Percentiles rank a stretch among this genome's conserved stretches.
Evolutionary conservation across 768 basidiomycete genomes (phyloP).

Genomic region (Suillus brevipes): DNA sequence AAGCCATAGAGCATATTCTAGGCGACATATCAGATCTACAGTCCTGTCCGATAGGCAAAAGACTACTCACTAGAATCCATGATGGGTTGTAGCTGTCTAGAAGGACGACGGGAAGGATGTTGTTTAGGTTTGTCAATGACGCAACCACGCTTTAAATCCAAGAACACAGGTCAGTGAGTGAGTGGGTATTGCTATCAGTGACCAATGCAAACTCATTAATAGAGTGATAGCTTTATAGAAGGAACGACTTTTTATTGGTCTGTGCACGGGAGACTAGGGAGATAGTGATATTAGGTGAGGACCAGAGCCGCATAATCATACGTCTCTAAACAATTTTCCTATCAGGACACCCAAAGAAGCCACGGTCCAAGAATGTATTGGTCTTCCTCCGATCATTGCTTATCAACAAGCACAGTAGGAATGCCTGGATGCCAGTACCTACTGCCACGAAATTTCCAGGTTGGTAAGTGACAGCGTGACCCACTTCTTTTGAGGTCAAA

Average conservation of each 20-base stretch:
- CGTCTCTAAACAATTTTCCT: not conserved
- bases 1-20: slow-evolving; percentile 3
- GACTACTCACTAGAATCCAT: not conserved
- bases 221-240: not conserved
- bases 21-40: not conserved
- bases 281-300: not conserved
- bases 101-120: not conserved
- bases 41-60: not conserved
- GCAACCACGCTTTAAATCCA: not conserved
- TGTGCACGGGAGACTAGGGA: not conserved
- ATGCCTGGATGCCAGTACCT: not conserved
- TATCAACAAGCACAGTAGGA: not conserved
- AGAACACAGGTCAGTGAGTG: not conserved
- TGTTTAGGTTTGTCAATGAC: not conserved
- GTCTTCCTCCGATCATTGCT: not conserved
- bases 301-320: slow-evolving; percentile 1
- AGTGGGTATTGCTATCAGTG: not conserved
- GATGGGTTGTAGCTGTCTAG: not conserved
- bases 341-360: not conserved
- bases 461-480: not conserved
- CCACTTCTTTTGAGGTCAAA: not conserved
- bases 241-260: not conserved
- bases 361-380: not conserved
- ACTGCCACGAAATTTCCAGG: not conserved
- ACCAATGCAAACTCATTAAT: not conserved